Evolutionary conservation across 2,329 filamentous ascomycete genomes (phyloP).

Genomic region (Chrysoporthe puriensis): DNA sequence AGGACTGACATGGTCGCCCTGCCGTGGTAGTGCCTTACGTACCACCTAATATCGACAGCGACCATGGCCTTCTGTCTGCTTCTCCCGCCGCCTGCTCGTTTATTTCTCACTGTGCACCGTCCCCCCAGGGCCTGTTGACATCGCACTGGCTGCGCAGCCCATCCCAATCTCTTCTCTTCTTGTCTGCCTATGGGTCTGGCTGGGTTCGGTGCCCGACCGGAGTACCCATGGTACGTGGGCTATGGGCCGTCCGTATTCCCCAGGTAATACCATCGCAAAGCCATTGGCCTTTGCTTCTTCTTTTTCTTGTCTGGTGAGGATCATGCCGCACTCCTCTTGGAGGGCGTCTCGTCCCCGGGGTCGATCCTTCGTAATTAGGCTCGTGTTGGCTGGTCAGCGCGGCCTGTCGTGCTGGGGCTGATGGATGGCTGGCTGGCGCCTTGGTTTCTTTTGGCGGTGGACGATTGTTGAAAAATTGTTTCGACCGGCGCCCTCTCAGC

Average conservation of each 20-base stretch:
- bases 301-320: not conserved
- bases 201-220: slow-evolving; percentile 16
- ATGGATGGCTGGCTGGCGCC: too few relatives aligned
- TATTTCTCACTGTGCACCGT: not conserved
- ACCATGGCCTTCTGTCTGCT: not conserved
- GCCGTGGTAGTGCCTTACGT: not conserved
- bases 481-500: not conserved
- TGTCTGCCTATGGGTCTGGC: not conserved
- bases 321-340: too few relatives aligned
- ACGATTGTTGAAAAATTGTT: not conserved
- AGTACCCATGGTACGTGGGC: not conserved
- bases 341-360: not conserved
- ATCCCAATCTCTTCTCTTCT: not conserved
- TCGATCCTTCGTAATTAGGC: not conserved
- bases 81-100: not conserved
- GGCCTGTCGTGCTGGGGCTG: not conserved
- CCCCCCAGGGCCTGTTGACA: not conserved
- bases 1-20: not conserved
- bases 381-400: slow-evolving; percentile 5
- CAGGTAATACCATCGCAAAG: not conserved
- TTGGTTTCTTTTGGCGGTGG: too few relatives aligned
- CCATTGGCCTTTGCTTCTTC: not conserved
- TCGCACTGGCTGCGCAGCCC: not conserved
- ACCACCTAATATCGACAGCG: not conserved
- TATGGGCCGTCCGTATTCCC: not conserved